Conservation (phyloP, 768 basidiomycete genomes). For the Tulasnella sp. region DNA sequence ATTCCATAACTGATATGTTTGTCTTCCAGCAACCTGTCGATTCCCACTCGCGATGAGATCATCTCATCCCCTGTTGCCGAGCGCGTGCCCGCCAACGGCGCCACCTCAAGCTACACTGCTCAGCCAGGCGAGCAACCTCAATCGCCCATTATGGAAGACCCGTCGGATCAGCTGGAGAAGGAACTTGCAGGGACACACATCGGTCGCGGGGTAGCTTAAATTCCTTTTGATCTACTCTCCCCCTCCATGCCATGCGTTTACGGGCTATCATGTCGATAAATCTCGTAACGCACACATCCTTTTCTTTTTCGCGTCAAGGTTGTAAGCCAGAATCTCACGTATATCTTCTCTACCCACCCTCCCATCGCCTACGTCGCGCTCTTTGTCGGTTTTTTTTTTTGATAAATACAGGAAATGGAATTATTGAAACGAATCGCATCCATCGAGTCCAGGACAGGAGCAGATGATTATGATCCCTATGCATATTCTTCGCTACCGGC, state of each 20-base stretch:
- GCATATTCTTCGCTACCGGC: too few relatives aligned
- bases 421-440: slow-evolving; percentile 12
- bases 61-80: slow-evolving; percentile 66
- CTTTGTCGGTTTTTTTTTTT: slow-evolving; percentile 10
- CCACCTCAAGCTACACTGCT: slow-evolving; percentile 58
- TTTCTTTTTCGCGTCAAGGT: neutral
- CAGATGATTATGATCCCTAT: too few relatives aligned
- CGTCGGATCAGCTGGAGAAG: slow-evolving; percentile 73
- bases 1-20: neutral
- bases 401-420: slow-evolving; percentile 17
- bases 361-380: slow-evolving; percentile 24
- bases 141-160: slow-evolving; percentile 67
- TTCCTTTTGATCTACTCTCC: neutral
- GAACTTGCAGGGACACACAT: slow-evolving; percentile 52
- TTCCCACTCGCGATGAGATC: slow-evolving; percentile 74
- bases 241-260: neutral
- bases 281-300: neutral
- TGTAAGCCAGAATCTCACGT: slow-evolving; percentile 11
- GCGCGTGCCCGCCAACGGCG: slow-evolving; percentile 45
- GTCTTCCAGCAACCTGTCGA: slow-evolving; percentile 46
- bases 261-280: neutral
- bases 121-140: slow-evolving; percentile 10
- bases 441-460: neutral
- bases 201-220: slow-evolving; percentile 5
- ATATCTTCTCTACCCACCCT: slow-evolving; percentile 7